Evolutionary conservation across 2,329 filamentous ascomycete genomes (phyloP), one percentile per base, ranked within the genome.

Genomic region (Cordyceps pruinosa): DNA sequence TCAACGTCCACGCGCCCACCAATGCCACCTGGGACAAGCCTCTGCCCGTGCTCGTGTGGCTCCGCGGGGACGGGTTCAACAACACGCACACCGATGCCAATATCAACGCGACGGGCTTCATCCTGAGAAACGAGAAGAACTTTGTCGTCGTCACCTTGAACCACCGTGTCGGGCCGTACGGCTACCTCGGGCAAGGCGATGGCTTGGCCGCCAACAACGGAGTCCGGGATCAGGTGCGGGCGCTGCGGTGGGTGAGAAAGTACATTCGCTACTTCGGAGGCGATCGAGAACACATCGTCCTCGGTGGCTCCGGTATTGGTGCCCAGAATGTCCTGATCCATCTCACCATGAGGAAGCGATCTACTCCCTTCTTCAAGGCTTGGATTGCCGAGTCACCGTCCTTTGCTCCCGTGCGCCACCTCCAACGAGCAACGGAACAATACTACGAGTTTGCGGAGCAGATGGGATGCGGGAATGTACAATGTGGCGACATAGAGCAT

Each of bases 111-210:
- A 78, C 77, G 1, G 82, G 79, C 0, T 69, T 91, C n/a, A 67
- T 73, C 32, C 75, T 86, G 28, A 67, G 75, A 30, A 85, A 83
- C 0, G 80, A 81, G 19, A 75, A 77, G 37, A 72, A 80, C 58
- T 85, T 90, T 26, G 72, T 92, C 0, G 82, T 90, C 0, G 86
- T 92, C 2, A 85, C 78, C 10, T 80, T 89, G 70, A 91, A 90
- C 70, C 91, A 92, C 66, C 84, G 89, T 5, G 86, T 92, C 12
- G 88, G 88, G 0, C 79, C 82, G 0, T 90, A 84, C 62, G 88
- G 89, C 0, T 92, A 91, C 66, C 75, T 92, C 13, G 81, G 82
- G 2, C 76, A 83, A 56, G 72, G 79, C 17, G 79, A 86, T 62
- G 65, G 61, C 62, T 79, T 81, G 3, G 80, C 78, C 58, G 66